A percentile compares a stretch with the other conserved stretches of the same genome.
phyloP scores from a whole-genome alignment of 306 rosid genomes.

The Luffa aegyptiaca region DNA sequence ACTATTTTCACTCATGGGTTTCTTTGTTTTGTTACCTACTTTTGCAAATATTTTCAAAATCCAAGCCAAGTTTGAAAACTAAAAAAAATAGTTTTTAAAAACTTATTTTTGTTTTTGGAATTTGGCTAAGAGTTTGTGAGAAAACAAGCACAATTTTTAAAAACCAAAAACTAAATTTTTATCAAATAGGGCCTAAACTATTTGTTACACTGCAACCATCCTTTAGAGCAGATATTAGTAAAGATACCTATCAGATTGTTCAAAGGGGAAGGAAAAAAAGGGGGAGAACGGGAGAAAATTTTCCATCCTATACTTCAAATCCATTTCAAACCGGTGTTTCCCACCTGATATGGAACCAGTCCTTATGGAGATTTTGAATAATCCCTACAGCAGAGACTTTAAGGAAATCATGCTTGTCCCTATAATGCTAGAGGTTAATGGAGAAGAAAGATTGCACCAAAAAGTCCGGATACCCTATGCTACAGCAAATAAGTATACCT shows the following conservation, averaged over 20 bases:
- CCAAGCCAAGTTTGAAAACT: too few relatives aligned
- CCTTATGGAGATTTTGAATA: not conserved
- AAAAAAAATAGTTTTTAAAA: too few relatives aligned
- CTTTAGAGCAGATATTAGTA: not conserved
- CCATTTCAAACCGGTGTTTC: not conserved
- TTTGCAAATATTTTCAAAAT: too few relatives aligned
- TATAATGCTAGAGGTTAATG: not conserved
- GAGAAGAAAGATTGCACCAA: conserved; percentile 1
- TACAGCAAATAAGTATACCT: conserved; percentile 32
- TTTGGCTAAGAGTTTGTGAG: too few relatives aligned
- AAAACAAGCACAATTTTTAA: too few relatives aligned
- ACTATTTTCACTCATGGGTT: too few relatives aligned
- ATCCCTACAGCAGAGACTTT: not conserved
- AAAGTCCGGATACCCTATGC: not conserved
- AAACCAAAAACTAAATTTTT: too few relatives aligned
- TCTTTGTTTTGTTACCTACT: too few relatives aligned
- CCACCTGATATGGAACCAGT: not conserved
- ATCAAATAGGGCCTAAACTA: too few relatives aligned
- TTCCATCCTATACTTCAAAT: not conserved
- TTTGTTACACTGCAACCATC: not conserved
- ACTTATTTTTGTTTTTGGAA: too few relatives aligned
- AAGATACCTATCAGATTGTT: not conserved
- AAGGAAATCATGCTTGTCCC: not conserved
- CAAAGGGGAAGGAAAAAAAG: too few relatives aligned
- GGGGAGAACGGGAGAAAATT: not conserved